Evolutionary conservation across 2,329 filamentous ascomycete species (phyloP), one percentile per base, ranked within the genome.

Genomic region (Penicillium sp.): DNA sequence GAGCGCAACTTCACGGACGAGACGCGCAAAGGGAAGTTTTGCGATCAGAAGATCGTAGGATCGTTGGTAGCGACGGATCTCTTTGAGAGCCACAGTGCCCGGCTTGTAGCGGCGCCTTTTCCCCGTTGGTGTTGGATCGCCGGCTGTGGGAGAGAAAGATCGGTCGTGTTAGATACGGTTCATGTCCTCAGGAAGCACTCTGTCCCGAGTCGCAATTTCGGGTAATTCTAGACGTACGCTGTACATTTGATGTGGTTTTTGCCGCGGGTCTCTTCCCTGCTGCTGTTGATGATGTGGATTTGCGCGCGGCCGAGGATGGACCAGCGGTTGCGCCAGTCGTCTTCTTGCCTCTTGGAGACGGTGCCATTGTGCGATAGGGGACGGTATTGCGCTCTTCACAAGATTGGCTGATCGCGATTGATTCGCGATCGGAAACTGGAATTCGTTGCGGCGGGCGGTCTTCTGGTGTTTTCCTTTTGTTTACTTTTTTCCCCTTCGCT

Each of bases 31-130:
- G 29, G 74, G 72, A 24, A 80, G 74, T 67, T 77, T 79, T 63
- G 76, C 78, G 57, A 97, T 79, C 43, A 97, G 75, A 28, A 97
- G 81, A 63, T 97, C 90, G 51, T 89, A 95, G 53, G 83, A 87
- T 70, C 84, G 86, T 73, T 97, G 93, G 69, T 94, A 94, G 62
- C 82, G 83, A 67, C 90, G 80, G 69, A 97, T 97, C 74, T 97
- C 91, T 71, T 86, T 85, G 47, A 97, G 79, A 46, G 93, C 91
- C 57, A 88, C 79, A 38, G 90, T 96, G 64, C 90, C 90, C 1
- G 86, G 86, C 48, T 76, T 80, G 64, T 88, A 90, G 56, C 86
- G 80, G 55, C 79, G 79, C 29, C 61, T 61, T 56, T 77, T 81
- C 56, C 77, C 77, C 49, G 78, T 74, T 1, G 86, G 85, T 39